These are phyloP conservation scores for Microdochium bolleyi DNA, from an alignment of 2,329 filamentous ascomycete species.

Conservation along the genomic window DNA sequence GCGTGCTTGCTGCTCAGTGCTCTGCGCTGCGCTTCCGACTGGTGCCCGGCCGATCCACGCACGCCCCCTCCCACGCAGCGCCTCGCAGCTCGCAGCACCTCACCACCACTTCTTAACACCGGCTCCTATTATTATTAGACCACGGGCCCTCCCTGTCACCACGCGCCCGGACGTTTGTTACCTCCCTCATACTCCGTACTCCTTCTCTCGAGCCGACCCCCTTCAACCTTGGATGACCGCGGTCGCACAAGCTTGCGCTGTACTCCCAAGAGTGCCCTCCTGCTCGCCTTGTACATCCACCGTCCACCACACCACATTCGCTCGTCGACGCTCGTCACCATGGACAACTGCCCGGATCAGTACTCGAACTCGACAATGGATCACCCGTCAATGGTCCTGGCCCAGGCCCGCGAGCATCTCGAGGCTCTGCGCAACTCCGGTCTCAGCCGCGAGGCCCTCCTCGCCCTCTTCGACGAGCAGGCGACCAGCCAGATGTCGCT, in stretches of 20 bases:
- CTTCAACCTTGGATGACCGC: background rate
- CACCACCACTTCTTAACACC: background rate
- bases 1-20: no score
- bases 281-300: background rate
- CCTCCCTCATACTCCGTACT: background rate
- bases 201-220: background rate
- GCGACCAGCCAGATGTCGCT: background rate
- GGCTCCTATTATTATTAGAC: background rate
- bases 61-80: background rate
- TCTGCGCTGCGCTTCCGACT: no score
- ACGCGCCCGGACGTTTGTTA: background rate
- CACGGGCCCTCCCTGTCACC: background rate
- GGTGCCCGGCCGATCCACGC: background rate
- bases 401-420: background rate
- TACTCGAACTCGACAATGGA: background rate
- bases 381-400: background rate
- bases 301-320: background rate
- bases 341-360: background rate
- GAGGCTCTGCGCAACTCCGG: background rate
- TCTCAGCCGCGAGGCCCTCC: background rate
- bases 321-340: background rate
- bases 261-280: background rate
- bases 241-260: background rate
- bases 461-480: background rate
- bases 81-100: no score